phyloP scores from a whole-genome alignment of 2,329 filamentous ascomycete species.

The Hypoxylon sp. region DNA sequence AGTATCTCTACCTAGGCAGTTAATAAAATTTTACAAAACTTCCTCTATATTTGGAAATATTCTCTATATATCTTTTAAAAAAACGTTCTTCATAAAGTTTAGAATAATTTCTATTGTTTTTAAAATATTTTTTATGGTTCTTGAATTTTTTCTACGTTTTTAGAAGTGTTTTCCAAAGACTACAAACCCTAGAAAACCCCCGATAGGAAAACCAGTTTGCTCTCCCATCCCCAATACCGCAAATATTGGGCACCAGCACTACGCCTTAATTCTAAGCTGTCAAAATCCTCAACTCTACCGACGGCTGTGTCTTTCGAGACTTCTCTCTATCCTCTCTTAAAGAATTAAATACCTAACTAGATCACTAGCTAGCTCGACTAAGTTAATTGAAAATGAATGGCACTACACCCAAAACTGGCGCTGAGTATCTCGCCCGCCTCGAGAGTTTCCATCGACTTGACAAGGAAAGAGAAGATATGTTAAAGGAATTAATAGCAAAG shows the following conservation, averaged over 20 bases:
- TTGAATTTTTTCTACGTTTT: no score
- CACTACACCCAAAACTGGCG: slow-evolving; percentile 8
- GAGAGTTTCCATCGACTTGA: slow-evolving; percentile 31
- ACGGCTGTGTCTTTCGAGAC: not conserved
- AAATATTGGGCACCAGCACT: not conserved
- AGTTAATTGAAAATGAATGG: slow-evolving; percentile 26
- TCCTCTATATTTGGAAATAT: not conserved
- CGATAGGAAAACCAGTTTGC: not conserved
- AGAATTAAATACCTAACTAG: not conserved
- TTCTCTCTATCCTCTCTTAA: not conserved
- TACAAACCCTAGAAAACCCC: not conserved
- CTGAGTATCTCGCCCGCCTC: slow-evolving; percentile 29
- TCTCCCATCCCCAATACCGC: not conserved
- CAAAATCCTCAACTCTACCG: not conserved
- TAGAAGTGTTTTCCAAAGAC: not conserved
- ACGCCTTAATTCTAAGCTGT: not conserved
- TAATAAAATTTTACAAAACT: no score
- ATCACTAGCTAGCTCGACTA: not conserved
- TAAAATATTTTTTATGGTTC: not conserved
- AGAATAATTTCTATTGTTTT: not conserved
- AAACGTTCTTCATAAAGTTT: not conserved
- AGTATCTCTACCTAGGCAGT: no score
- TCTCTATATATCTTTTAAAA: not conserved
- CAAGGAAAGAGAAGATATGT: slow-evolving; percentile 34
- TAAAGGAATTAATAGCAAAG: slow-evolving; percentile 33